Evolutionary conservation across 2,329 filamentous ascomycete genomes (phyloP).

Genomic region (Thermoascus crustaceus): DNA sequence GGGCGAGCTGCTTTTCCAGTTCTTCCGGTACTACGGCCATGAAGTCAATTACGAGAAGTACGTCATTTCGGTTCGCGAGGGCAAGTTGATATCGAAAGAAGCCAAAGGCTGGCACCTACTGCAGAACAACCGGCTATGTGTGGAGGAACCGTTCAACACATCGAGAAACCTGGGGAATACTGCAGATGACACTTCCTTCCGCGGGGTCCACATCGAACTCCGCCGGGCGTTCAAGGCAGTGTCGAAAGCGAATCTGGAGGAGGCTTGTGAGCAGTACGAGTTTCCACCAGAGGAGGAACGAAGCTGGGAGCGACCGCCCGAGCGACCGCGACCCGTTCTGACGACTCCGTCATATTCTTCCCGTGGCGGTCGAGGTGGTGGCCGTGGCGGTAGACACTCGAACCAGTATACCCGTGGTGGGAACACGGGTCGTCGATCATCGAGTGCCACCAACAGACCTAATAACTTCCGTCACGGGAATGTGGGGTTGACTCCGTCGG

Average conservation of each 20-base stretch:
- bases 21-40: constrained; percentile 91
- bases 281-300: constrained; percentile 73
- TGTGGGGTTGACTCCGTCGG: constrained; percentile 26
- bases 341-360: constrained; percentile 33
- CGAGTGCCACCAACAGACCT: constrained; percentile 44
- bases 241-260: constrained; percentile 66
- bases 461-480: constrained; percentile 28
- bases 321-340: constrained; percentile 49
- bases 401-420: constrained; percentile 41
- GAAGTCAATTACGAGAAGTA: constrained; percentile 83
- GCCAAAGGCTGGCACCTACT: constrained; percentile 82
- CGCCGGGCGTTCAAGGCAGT: constrained; percentile 80
- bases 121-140: constrained; percentile 76
- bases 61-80: constrained; percentile 77
- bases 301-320: constrained; percentile 48
- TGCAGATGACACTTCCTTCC: constrained; percentile 88
- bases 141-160: constrained; percentile 94
- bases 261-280: constrained; percentile 79
- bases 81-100: constrained; percentile 66
- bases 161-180: constrained; percentile 89
- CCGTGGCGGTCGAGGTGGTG: constrained; percentile 42
- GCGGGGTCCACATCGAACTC: constrained; percentile 81
- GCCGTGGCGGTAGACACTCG: constrained; percentile 43
- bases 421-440: constrained; percentile 46
- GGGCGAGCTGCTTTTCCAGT: constrained; percentile 84